These are phyloP conservation scores for Acanthochlamys bracteata DNA, from an alignment of 106 monocot species.

Conservation along the genomic window DNA sequence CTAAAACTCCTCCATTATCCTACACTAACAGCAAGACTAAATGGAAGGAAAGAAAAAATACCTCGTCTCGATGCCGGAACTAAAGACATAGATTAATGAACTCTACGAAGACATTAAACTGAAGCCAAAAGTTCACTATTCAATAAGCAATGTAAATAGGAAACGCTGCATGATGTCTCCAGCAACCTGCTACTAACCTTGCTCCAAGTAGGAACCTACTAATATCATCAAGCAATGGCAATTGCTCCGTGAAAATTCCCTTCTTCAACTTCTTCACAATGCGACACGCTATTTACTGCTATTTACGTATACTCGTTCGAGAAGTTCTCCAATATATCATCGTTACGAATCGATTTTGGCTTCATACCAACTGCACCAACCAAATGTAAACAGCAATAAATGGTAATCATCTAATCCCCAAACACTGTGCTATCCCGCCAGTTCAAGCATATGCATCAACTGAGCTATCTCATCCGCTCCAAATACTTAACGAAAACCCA, in stretches of 20 bases:
- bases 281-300: constrained; percentile 50
- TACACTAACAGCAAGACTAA: too few species aligned
- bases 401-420: constrained; percentile 98
- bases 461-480: constrained; percentile 81
- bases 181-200: constrained; percentile 92
- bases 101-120: background rate
- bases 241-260: constrained; percentile 91
- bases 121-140: constrained; percentile 38
- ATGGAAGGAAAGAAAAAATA: too few species aligned
- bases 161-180: constrained; percentile 99
- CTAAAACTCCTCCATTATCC: too few species aligned
- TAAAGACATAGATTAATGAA: background rate
- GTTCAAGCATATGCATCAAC: constrained; percentile 62
- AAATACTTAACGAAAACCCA: constrained; percentile 65
- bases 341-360: constrained; percentile 92
- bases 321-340: constrained; percentile 88
- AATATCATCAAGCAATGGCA: constrained; percentile 95
- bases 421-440: constrained; percentile 91
- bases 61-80: background rate
- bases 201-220: constrained; percentile 81
- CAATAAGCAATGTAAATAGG: constrained; percentile 84
- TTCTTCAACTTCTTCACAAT: constrained; percentile 95
- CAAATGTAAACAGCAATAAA: constrained; percentile 86
- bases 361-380: constrained; percentile 90
- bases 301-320: constrained; percentile 81